Evolutionary conservation across 345 rosid genomes (phyloP).

Genomic region (Brassica carinata): DNA sequence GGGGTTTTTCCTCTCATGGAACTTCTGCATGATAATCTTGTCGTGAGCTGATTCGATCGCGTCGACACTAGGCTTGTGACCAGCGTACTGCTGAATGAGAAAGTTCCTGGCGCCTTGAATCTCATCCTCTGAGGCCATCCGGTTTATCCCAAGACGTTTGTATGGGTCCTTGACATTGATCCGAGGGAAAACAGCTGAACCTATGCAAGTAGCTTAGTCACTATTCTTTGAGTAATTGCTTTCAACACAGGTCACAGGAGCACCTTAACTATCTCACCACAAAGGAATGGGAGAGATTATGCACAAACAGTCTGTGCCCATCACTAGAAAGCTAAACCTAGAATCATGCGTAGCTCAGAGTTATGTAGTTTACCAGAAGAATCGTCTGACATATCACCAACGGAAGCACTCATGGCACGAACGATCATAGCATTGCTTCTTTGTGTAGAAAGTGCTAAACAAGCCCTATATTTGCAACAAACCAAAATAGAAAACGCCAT

Average conservation of each 20-base stretch:
- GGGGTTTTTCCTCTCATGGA: slow-evolving; percentile 67
- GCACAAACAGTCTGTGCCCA: neutral
- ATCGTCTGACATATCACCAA: slow-evolving; percentile 61
- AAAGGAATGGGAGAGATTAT: neutral
- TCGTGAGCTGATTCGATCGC: slow-evolving; percentile 93
- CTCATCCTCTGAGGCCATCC: slow-evolving; percentile 91
- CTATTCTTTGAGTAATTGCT: neutral
- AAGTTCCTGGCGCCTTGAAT: slow-evolving; percentile 91
- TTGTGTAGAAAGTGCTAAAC: slow-evolving; percentile 35
- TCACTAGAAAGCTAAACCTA: slow-evolving; percentile 5
- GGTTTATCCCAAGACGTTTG: slow-evolving; percentile 90
- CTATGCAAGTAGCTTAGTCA: slow-evolving; percentile 29
- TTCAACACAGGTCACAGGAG: slow-evolving; percentile 3
- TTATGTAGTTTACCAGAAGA: slow-evolving; percentile 47
- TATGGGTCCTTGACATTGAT: slow-evolving; percentile 79
- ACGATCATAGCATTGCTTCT: slow-evolving; percentile 45
- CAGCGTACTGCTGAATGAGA: slow-evolving; percentile 73
- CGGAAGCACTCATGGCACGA: slow-evolving; percentile 82
- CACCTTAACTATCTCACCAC: neutral
- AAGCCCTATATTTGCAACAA: slow-evolving; percentile 29
- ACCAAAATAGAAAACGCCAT: slow-evolving; percentile 1
- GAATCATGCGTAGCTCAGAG: neutral
- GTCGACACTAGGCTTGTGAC: slow-evolving; percentile 93
- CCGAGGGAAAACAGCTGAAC: slow-evolving; percentile 78
- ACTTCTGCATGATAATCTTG: slow-evolving; percentile 94